phyloP scores from a whole-genome alignment of 225 moss, liverwort and hornwort genomes.

The Marchantia paleacea region DNA sequence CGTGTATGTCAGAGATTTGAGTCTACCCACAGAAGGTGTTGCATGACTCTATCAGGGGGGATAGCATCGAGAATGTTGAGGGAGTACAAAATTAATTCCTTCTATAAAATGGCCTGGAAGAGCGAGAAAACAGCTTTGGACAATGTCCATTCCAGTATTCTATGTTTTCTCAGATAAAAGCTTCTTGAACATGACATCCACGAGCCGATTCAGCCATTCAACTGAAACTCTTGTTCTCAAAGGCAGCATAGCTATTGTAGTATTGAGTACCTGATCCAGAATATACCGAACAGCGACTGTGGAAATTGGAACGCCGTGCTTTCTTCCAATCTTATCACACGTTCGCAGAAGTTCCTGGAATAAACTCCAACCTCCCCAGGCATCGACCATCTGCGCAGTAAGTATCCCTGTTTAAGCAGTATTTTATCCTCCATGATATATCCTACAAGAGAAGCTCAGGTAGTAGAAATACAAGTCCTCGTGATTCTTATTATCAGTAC shows the following conservation, averaged over 20 bases:
- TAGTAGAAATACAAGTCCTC: neutral
- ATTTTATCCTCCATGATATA: neutral
- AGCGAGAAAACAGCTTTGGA: no score
- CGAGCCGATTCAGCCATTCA: neutral
- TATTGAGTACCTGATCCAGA: conserved; percentile 56
- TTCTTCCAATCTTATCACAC: conserved; percentile 63
- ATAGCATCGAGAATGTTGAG: no score
- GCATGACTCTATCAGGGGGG: no score
- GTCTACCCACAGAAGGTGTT: no score
- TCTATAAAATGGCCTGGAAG: no score
- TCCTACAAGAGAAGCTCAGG: neutral
- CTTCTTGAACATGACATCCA: neutral
- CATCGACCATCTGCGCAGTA: conserved; percentile 70
- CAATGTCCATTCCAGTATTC: no score
- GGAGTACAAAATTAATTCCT: no score
- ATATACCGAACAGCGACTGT: conserved; percentile 82
- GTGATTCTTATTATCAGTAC: no score
- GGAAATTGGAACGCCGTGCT: conserved; percentile 78
- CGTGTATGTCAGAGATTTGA: neutral
- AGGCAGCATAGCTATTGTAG: no score
- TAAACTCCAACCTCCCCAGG: conserved; percentile 95
- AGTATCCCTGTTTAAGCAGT: neutral
- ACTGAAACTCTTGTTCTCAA: neutral
- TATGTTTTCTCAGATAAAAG: no score
- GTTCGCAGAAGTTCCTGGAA: conserved; percentile 85